Conservation (phyloP, 2,329 filamentous ascomycete genomes). For the Neoscytalidium dimidiatum region DNA sequence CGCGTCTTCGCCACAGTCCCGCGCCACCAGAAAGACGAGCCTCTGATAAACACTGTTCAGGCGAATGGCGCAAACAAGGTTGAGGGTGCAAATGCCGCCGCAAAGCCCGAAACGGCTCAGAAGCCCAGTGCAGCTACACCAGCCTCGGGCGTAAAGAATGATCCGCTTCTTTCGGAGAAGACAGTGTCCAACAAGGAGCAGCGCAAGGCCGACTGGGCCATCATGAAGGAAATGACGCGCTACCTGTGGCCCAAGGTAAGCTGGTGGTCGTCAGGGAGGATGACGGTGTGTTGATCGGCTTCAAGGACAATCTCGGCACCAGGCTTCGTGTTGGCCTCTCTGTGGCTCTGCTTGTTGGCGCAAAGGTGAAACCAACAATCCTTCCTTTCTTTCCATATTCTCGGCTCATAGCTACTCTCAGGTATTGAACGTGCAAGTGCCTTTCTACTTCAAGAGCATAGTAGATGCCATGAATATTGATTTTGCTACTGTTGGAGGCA, state of each 20-base stretch:
- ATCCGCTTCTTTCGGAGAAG: slow-evolving; percentile 65
- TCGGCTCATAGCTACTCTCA: slow-evolving; percentile 29
- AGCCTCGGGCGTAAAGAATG: slow-evolving; percentile 40
- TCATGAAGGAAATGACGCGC: slow-evolving; percentile 95
- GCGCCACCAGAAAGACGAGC: slow-evolving; percentile 45
- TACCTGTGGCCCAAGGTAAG: slow-evolving; percentile 87
- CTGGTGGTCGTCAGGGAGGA: not conserved
- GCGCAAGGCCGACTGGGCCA: slow-evolving; percentile 95
- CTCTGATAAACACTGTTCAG: slow-evolving; percentile 25
- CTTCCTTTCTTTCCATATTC: slow-evolving; percentile 18
- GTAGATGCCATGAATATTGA: slow-evolving; percentile 98
- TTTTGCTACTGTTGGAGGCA: slow-evolving; percentile 81
- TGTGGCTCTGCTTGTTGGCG: slow-evolving; percentile 79
- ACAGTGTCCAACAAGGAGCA: slow-evolving; percentile 78
- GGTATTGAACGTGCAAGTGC: slow-evolving; percentile 93
- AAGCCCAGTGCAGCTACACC: slow-evolving; percentile 32
- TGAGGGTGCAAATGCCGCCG: slow-evolving; percentile 22
- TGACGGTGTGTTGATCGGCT: slow-evolving; percentile 1
- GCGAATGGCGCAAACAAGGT: slow-evolving; percentile 32
- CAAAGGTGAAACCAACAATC: slow-evolving; percentile 63
- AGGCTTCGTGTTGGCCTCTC: slow-evolving; percentile 83
- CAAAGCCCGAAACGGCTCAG: slow-evolving; percentile 20
- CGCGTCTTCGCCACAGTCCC: slow-evolving; percentile 48
- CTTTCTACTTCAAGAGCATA: slow-evolving; percentile 98
- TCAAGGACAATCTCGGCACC: slow-evolving; percentile 70